Evolutionary conservation across 345 rosid genomes (phyloP).

Genomic region (Erucastrum elatum): DNA sequence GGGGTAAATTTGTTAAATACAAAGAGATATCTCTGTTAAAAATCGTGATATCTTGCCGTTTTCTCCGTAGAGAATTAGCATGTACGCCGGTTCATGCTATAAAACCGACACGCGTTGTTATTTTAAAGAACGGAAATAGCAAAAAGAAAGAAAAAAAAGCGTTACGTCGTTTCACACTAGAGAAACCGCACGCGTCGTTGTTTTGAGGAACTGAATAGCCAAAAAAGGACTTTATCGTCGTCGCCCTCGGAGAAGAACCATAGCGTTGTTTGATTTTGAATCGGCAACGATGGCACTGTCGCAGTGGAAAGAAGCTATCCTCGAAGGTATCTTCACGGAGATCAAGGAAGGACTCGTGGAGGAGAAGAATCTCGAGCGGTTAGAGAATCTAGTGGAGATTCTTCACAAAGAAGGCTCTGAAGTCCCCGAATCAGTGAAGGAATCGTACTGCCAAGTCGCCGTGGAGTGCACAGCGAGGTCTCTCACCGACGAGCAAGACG

Average conservation of each 20-base stretch:
- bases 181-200: neutral
- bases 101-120: neutral
- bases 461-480: slow-evolving; percentile 58
- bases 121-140: neutral
- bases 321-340: slow-evolving; percentile 46
- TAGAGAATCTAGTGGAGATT: slow-evolving; percentile 45
- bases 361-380: slow-evolving; percentile 51
- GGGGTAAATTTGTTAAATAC: neutral
- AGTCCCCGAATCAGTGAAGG: slow-evolving; percentile 47
- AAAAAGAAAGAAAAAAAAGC: neutral
- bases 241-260: neutral
- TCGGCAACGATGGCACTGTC: slow-evolving; percentile 30
- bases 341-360: slow-evolving; percentile 37
- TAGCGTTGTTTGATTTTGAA: neutral
- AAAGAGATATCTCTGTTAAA: neutral
- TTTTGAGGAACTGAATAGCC: neutral
- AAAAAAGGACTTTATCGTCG: neutral
- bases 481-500: slow-evolving; percentile 30
- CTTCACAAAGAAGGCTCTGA: slow-evolving; percentile 40
- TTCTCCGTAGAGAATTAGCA: neutral
- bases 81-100: neutral
- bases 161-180: neutral
- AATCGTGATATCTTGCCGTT: neutral
- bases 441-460: slow-evolving; percentile 55
- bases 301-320: slow-evolving; percentile 43